Percentiles rank a stretch among this genome's conserved stretches.
Evolutionary conservation across 257 asterid species (phyloP).

Genomic region (Paulownia fortunei): DNA sequence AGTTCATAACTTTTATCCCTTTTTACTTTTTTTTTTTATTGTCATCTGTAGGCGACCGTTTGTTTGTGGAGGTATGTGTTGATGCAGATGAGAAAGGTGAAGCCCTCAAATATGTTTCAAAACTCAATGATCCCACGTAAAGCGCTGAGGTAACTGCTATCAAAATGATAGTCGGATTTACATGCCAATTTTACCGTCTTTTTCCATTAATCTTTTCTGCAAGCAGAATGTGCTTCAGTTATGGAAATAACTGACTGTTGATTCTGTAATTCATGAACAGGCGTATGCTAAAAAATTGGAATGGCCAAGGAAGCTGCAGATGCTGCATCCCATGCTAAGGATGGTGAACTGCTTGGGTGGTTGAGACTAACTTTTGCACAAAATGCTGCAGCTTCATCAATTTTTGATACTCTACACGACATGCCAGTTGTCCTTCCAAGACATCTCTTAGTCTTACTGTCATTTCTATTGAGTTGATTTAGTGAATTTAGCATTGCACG

Average conservation of each 20-base stretch:
- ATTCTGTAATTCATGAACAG: conserved; percentile 36
- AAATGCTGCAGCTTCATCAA: conserved; percentile 64
- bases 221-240: background rate
- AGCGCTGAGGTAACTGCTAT: conserved; percentile 70
- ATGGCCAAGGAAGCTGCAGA: conserved; percentile 87
- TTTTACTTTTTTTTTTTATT: conserved; percentile 6
- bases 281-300: conserved; percentile 77
- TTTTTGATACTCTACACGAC: conserved; percentile 71
- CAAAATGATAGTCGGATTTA: background rate
- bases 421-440: conserved; percentile 65
- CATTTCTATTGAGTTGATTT: background rate
- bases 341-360: conserved; percentile 70
- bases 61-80: conserved; percentile 79
- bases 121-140: conserved; percentile 70
- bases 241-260: background rate
- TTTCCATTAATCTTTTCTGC: background rate
- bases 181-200: background rate
- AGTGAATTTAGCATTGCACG: conserved; percentile 1
- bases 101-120: conserved; percentile 73
- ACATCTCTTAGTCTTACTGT: conserved; percentile 50
- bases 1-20: too few species aligned
- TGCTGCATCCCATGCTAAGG: conserved; percentile 77
- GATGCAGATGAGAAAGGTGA: conserved; percentile 75
- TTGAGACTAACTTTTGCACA: conserved; percentile 63
- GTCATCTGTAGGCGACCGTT: conserved; percentile 61